Percentiles rank a stretch among this genome's conserved stretches.
phyloP scores from a whole-genome alignment of 208 protist genomes.

The Acanthamoeba lenticulata region DNA sequence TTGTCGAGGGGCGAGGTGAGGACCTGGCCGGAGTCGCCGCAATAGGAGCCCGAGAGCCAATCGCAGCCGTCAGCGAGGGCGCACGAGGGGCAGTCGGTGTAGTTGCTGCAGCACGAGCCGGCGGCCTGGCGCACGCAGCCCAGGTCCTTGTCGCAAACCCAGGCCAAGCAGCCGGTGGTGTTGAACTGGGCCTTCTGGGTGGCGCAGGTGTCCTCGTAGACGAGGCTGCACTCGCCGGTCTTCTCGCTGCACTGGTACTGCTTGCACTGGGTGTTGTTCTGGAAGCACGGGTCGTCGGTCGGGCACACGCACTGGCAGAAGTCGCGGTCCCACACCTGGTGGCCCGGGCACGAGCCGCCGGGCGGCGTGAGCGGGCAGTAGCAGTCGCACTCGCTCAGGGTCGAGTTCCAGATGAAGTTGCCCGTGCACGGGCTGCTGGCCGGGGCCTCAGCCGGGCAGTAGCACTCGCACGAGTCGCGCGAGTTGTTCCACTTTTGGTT shows the following conservation, averaged over 20 bases:
- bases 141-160: neutral
- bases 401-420: neutral
- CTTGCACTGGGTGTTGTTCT: neutral
- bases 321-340: neutral
- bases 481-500: neutral
- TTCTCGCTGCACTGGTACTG: neutral
- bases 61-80: neutral
- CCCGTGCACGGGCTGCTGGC: neutral
- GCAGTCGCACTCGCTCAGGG: neutral
- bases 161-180: neutral
- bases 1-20: neutral
- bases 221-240: neutral
- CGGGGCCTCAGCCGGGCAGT: neutral
- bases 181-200: neutral
- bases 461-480: neutral
- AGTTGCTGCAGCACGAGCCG: slow-evolving; percentile 1
- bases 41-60: neutral
- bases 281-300: neutral
- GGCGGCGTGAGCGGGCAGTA: neutral
- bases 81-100: neutral
- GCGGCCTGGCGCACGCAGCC: slow-evolving; percentile 19
- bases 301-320: slow-evolving; percentile 1
- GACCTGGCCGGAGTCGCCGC: slow-evolving; percentile 12
- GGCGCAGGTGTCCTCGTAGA: slow-evolving; percentile 10
- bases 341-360: neutral